Base-by-base conservation (phyloP, 768 basidiomycete genomes). In the Boletus rubropictus region DNA sequence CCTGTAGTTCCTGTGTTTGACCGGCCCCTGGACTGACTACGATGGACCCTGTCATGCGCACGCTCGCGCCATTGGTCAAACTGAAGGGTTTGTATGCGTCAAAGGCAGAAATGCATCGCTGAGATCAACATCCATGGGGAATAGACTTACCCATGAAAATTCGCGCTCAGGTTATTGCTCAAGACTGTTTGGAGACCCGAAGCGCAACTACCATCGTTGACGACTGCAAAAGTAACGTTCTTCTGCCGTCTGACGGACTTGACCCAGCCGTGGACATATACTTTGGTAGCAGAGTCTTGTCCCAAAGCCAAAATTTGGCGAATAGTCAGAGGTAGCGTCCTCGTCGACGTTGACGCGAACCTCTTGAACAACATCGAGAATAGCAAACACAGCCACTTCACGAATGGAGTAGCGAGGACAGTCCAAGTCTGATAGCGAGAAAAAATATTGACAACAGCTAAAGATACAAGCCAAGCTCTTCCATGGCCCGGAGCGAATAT, bases 211-310 rank as follows among this genome's bases (percentile, higher is more conserved):
- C 93, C 93, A 65, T 96, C 93, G 35, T 78, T 81, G 46, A 95
- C 67, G 38, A 84, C 80, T 11, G 82, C 84, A 61, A 96, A 97
- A 3, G 89, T 76, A n/a, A 92, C 75, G 42, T 82, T 82, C 71
- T 95, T 95, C 69, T 95, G 91, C 34, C 81, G 78, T 34, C 92
- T 77, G 33, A 94, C 77, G 2, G 87, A 89, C 56, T 84, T 85
- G 46, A 97, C 74, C 89, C 90, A 95, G 42, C 89, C 93, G 35
- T 82, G 79, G 9, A 94, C 75, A 18, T 67, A 52, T 7, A 73
- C 56, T 10, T 58, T 52, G 18, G n/a, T 40, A 1, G 48, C n/a
- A 7, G 49, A 17, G 12, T 46, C 51, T 29, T 25, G 47, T 17
- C 48, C 47, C 6, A 56, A 56, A 5, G 62, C 48, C 15, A 74